Evolutionary conservation across 2,329 filamentous ascomycete genomes (phyloP).

Genomic region (Lachnellula cervina): DNA sequence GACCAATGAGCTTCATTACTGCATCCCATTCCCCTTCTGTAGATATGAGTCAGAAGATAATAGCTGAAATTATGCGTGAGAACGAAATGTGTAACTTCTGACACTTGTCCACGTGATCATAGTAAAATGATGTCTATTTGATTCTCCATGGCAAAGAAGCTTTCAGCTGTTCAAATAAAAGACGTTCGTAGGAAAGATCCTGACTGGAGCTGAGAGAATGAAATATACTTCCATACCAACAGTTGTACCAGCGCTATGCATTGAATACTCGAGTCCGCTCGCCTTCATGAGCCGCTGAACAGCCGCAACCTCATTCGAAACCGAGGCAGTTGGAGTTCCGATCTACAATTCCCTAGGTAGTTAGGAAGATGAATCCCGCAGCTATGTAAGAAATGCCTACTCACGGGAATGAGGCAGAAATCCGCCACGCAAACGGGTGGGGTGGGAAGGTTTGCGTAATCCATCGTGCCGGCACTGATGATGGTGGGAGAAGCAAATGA

Average conservation of each 20-base stretch:
- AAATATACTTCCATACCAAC: constrained; percentile 4
- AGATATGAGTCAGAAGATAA: constrained; percentile 1
- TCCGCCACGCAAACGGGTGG: constrained; percentile 77
- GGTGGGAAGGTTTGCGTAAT: constrained; percentile 51
- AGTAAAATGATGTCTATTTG: too few relatives aligned
- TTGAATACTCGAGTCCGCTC: constrained; percentile 75
- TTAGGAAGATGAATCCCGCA: not conserved
- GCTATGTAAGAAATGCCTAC: constrained; percentile 25
- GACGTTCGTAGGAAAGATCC: not conserved
- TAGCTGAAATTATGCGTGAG: too few relatives aligned
- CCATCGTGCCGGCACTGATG: constrained; percentile 7
- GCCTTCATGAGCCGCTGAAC: constrained; percentile 80
- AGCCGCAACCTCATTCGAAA: constrained; percentile 78
- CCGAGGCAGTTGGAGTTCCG: constrained; percentile 71
- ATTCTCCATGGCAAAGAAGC: too few relatives aligned
- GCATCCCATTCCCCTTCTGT: constrained; percentile 87
- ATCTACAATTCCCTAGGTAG: constrained; percentile 46
- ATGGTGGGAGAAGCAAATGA: not conserved
- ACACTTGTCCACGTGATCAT: too few relatives aligned
- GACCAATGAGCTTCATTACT: constrained; percentile 80
- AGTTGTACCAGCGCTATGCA: constrained; percentile 71
- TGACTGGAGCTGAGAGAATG: not conserved
- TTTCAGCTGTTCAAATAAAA: not conserved
- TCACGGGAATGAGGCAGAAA: constrained; percentile 82
- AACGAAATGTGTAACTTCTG: too few relatives aligned